Percentiles rank a stretch among this genome's conserved stretches.
These are phyloP conservation scores for Gautieria morchelliformis DNA, from an alignment of 768 basidiomycete species.

Conservation along the genomic window DNA sequence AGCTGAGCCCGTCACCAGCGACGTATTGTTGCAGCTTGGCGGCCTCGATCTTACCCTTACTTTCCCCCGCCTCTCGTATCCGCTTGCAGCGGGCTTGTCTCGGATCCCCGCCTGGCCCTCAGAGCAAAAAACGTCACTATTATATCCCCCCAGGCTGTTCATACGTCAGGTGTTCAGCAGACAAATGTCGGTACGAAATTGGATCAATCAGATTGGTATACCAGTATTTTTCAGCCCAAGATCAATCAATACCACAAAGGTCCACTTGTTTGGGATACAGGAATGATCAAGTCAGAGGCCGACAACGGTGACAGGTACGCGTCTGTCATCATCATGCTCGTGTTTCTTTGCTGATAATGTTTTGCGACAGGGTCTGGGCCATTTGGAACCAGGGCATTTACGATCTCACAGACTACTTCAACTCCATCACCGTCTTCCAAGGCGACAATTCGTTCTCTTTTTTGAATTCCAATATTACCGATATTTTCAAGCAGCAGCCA, in stretches of 20 bases:
- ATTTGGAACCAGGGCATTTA: too few relatives aligned
- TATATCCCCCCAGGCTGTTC: constrained; percentile 53
- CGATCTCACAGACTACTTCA: constrained; percentile 83
- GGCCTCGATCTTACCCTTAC: constrained; percentile 83
- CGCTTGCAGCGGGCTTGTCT: constrained; percentile 62
- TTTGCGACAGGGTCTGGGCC: too few relatives aligned
- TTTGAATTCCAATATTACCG: constrained; percentile 51
- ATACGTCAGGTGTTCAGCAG: constrained; percentile 58
- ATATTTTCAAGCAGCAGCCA: constrained; percentile 68
- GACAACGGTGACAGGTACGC: constrained; percentile 25
- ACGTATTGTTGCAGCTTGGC: constrained; percentile 55
- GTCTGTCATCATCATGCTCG: background rate
- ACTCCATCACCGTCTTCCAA: constrained; percentile 56
- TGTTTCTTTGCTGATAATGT: constrained; percentile 7
- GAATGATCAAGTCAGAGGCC: too few relatives aligned
- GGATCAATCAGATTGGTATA: too few relatives aligned
- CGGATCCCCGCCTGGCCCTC: constrained; percentile 55
- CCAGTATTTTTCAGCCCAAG: too few relatives aligned
- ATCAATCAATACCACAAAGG: too few relatives aligned
- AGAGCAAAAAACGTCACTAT: constrained; percentile 57
- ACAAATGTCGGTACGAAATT: constrained; percentile 27
- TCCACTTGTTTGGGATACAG: too few relatives aligned
- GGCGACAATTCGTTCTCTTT: constrained; percentile 57
- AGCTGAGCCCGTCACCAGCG: too few relatives aligned
- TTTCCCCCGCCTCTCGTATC: constrained; percentile 75